Base-by-base conservation (phyloP, 495 filamentous ascomycete species). In the Usnea hakonensis region DNA sequence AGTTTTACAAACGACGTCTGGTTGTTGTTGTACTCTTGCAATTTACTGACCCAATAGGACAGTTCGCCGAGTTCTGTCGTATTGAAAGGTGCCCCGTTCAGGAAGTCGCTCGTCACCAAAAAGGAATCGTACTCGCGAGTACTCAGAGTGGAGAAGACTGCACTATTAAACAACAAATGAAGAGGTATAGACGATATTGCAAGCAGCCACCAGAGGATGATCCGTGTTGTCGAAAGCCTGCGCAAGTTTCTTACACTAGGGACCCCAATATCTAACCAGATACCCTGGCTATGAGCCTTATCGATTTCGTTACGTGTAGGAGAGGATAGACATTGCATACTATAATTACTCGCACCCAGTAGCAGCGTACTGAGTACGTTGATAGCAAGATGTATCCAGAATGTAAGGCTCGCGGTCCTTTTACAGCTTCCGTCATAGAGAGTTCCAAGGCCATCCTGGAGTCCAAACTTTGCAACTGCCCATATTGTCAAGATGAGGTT, bases 71-170 rank as follows among this genome's bases (percentile, higher is more conserved):
- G n/a, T n/a, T 5, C 35, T 36, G 35, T 6, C 35, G 11, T 11
- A 36, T 36, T 50, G 70, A 41, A 38, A 57, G 55, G 53, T 43
- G 40, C 64, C 10, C 72, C 70, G 23, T 67, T 64, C 28, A 70
- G 11, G 61, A 78, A 78, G 6, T 73, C 64, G 37, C 72, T 64
- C 8, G 71, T 66, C 19, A 72, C 76, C 30, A 69, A 63, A 6
- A 70, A 72, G 21, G 74, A 35, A 41, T 68, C 61, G 57, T 77
- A 81, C 38, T 41, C 32, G 10, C 33, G 19, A 16, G 33, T 57
- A 37, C 38, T 37, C 36, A 57, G n/a, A 11, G 55, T 36, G 26
- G 55, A 35, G 9, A 57, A 37, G 55, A 57, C 21, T 37, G 55
- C 55, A 26, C 55, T 57, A 36, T 36, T 36, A 36, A 6, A 36